Evolutionary conservation across 306 rosid species (phyloP).

Genomic region (Cucurbita moschata): DNA sequence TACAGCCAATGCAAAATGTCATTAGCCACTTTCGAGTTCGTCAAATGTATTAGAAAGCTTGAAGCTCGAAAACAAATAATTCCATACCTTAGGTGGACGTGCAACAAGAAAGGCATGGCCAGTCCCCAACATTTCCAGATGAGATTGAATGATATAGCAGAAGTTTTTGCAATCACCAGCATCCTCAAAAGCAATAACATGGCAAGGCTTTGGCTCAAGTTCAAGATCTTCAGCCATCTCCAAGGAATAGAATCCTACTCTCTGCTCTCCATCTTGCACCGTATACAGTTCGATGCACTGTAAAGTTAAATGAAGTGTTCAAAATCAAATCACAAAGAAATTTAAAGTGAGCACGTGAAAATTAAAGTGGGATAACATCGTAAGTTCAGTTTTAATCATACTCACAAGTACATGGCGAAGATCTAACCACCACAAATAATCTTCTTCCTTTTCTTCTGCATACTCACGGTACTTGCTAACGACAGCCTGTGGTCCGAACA

Average conservation of each 20-base stretch:
- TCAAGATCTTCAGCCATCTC: constrained; percentile 97
- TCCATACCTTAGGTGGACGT: constrained; percentile 70
- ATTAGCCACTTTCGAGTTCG: background rate
- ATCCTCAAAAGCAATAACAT: constrained; percentile 81
- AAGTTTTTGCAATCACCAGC: constrained; percentile 72
- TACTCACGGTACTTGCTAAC: constrained; percentile 86
- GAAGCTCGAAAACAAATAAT: background rate
- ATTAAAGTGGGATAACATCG: background rate
- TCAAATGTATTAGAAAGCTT: constrained; percentile 4
- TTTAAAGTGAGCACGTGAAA: too few species aligned
- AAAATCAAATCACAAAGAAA: background rate
- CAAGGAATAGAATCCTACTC: constrained; percentile 76
- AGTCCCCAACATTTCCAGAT: constrained; percentile 67
- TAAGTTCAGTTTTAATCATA: background rate
- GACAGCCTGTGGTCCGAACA: constrained; percentile 94
- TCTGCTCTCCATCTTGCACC: constrained; percentile 44
- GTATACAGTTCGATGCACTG: constrained; percentile 94
- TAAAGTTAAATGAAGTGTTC: background rate
- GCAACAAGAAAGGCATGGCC: constrained; percentile 78
- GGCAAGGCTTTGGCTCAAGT: constrained; percentile 83
- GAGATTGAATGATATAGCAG: constrained; percentile 82
- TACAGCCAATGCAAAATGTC: background rate
- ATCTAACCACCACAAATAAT: constrained; percentile 96
- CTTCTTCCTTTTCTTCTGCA: constrained; percentile 59
- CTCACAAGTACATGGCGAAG: constrained; percentile 68